A percentile compares a stretch with the other conserved stretches of the same genome.
Evolutionary conservation across 768 basidiomycete genomes (phyloP).

Genomic region (Boletus edulis): DNA sequence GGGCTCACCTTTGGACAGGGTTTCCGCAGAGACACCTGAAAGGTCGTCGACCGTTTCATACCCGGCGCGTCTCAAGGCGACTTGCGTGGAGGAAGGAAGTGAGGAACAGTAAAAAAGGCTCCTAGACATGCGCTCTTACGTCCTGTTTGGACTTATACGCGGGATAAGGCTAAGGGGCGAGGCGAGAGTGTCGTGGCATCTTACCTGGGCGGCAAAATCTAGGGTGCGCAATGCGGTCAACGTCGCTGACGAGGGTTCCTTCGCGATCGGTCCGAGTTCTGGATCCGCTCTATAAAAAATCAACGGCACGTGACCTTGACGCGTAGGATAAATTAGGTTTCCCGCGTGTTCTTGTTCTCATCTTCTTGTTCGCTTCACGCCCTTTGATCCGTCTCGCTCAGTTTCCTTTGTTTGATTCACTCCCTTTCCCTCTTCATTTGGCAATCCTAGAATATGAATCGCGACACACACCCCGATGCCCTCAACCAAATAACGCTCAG

Average conservation of each 20-base stretch:
- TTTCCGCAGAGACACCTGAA: conserved; percentile 38
- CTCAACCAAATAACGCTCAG: conserved; percentile 34
- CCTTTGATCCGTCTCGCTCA: conserved; percentile 10
- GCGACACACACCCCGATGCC: conserved; percentile 41
- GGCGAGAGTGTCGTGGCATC: conserved; percentile 2
- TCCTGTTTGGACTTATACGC: background rate
- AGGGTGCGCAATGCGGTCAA: background rate
- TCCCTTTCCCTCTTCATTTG: conserved; percentile 14
- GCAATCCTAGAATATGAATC: conserved; percentile 22
- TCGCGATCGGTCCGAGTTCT: background rate
- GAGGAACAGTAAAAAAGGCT: conserved; percentile 45
- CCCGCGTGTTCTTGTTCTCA: conserved; percentile 30
- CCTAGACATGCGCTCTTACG: conserved; percentile 31
- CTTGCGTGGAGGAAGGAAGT: conserved; percentile 45
- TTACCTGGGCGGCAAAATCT: conserved; percentile 3
- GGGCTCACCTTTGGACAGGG: conserved; percentile 49
- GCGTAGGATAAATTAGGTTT: conserved; percentile 30
- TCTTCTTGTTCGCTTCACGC: conserved; percentile 29
- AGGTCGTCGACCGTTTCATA: conserved; percentile 61
- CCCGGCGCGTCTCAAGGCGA: conserved; percentile 49
- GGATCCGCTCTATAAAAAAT: conserved; percentile 4
- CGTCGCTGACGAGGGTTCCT: background rate
- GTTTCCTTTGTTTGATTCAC: conserved; percentile 11
- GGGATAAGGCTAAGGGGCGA: background rate
- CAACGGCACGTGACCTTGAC: conserved; percentile 28